A percentile compares a stretch with the other conserved stretches of the same genome.
phyloP scores from a whole-genome alignment of 23 red algal species.

The Gracilaria caudata region DNA sequence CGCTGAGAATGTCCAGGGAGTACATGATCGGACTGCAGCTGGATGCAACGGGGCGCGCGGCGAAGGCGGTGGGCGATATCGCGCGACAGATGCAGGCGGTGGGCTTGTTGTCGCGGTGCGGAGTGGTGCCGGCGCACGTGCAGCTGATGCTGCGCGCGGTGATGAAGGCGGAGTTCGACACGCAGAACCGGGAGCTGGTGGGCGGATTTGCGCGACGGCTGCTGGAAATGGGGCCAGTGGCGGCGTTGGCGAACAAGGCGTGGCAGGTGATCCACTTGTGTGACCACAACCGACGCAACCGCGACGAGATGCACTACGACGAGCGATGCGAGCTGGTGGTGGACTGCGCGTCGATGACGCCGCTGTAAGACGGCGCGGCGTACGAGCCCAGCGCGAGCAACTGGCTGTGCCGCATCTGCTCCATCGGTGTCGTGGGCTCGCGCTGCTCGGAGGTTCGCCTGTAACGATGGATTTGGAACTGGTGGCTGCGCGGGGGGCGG shows the following conservation, averaged over 20 bases:
- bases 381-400: constrained; percentile 41
- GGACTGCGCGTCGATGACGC: constrained; percentile 55
- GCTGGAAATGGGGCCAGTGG: constrained; percentile 74
- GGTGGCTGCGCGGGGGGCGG: too few species aligned
- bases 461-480: too few species aligned
- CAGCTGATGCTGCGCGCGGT: constrained; percentile 64
- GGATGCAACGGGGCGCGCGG: constrained; percentile 57
- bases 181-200: constrained; percentile 45
- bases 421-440: too few species aligned
- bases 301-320: constrained; percentile 72
- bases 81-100: constrained; percentile 73
- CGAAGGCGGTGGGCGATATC: constrained; percentile 66
- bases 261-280: constrained; percentile 91
- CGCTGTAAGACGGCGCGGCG: constrained; percentile 75
- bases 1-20: constrained; percentile 77
- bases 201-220: constrained; percentile 53
- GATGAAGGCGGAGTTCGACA: constrained; percentile 65
- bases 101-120: constrained; percentile 90
- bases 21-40: constrained; percentile 85
- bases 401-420: too few species aligned
- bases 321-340: constrained; percentile 74
- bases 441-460: too few species aligned
- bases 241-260: constrained; percentile 64
- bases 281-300: constrained; percentile 82
- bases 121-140: constrained; percentile 65